Evolutionary conservation across 768 basidiomycete genomes (phyloP).

Genomic region (Tricholoma furcatifolium): DNA sequence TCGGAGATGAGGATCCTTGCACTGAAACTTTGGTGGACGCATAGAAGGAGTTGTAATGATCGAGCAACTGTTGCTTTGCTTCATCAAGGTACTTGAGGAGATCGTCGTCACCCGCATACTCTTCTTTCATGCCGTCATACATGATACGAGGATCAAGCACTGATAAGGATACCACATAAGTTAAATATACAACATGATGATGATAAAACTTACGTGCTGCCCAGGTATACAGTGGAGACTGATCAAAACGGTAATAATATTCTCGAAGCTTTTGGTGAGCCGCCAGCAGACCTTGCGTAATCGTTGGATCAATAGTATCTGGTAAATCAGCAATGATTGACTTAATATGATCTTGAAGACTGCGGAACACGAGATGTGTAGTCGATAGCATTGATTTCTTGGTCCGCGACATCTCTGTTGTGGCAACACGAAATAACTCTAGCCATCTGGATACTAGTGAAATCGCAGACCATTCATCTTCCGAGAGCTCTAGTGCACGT

Average conservation of each 20-base stretch:
- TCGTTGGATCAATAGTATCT: conserved; percentile 1
- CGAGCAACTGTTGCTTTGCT: conserved; percentile 4
- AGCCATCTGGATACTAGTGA: conserved; percentile 18
- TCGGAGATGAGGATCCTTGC: too few relatives aligned
- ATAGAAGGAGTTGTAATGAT: neutral
- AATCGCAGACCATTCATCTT: conserved; percentile 21
- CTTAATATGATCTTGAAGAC: conserved; percentile 28
- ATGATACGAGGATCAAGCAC: conserved; percentile 32
- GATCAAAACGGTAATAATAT: conserved; percentile 28
- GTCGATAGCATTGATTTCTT: conserved; percentile 31
- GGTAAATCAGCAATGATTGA: conserved; percentile 22
- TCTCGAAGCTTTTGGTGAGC: conserved; percentile 32
- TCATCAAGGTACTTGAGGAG: conserved; percentile 14
- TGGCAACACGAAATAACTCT: conserved; percentile 20
- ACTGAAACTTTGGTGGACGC: too few relatives aligned
- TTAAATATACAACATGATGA: neutral
- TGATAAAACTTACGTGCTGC: conserved; percentile 21
- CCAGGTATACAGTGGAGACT: conserved; percentile 32
- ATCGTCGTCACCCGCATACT: conserved; percentile 17
- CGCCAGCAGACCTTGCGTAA: conserved; percentile 21
- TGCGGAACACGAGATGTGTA: conserved; percentile 30
- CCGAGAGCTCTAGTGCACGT: conserved; percentile 10
- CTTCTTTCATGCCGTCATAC: conserved; percentile 20
- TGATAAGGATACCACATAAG: conserved; percentile 8
- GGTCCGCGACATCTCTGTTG: conserved; percentile 33